Percentiles rank a stretch among this genome's conserved stretches.
Conservation (phyloP, 345 rosid species). For the Linum usitatissimum region DNA sequence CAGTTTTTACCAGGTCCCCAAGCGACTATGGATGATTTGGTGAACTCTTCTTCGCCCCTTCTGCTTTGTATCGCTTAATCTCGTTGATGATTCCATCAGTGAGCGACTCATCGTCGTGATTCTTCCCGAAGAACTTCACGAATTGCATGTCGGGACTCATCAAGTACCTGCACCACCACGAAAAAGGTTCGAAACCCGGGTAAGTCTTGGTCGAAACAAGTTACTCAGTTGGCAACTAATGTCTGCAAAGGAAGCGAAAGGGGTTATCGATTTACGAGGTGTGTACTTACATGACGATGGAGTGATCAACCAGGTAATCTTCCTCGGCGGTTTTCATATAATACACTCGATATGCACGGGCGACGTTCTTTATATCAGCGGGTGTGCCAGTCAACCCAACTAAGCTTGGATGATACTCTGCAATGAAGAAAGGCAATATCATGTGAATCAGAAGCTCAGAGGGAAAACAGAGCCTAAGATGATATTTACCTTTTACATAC, state of each 20-base stretch:
- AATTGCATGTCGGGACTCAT: conserved; percentile 83
- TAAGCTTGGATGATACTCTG: conserved; percentile 87
- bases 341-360: conserved; percentile 86
- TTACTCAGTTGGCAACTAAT: too few relatives aligned
- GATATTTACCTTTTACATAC: conserved; percentile 63
- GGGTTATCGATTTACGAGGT: not conserved
- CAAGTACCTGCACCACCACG: conserved; percentile 50
- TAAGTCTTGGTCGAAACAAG: too few relatives aligned
- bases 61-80: conserved; percentile 36
- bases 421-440: not conserved
- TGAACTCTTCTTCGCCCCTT: not conserved
- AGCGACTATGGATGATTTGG: not conserved
- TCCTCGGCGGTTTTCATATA: conserved; percentile 95
- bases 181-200: not conserved
- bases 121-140: conserved; percentile 87
- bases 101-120: conserved; percentile 65
- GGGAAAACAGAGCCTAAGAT: not conserved
- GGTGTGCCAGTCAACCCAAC: conserved; percentile 76
- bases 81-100: conserved; percentile 67
- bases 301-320: conserved; percentile 98
- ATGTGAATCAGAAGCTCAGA: not conserved
- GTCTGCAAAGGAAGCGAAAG: not conserved
- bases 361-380: conserved; percentile 68
- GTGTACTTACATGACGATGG: conserved; percentile 71
- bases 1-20: too few relatives aligned